These are phyloP conservation scores for Elsinoe fawcettii DNA, from an alignment of 2,329 filamentous ascomycete species.

Conservation along the genomic window DNA sequence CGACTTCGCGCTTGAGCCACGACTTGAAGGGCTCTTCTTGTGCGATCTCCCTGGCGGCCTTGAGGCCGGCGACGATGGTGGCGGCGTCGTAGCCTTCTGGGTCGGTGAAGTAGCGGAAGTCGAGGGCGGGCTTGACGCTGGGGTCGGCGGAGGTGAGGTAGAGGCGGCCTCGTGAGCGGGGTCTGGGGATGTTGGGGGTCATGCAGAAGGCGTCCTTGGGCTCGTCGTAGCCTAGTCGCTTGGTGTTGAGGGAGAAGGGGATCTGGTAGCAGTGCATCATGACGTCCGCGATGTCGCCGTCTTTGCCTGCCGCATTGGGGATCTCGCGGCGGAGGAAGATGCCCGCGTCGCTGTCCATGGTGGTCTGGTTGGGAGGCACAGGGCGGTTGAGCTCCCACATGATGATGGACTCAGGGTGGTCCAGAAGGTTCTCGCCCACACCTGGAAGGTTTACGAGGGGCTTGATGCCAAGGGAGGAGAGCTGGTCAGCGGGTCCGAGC, in stretches of 20 bases:
- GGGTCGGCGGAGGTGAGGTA: slow-evolving; percentile 72
- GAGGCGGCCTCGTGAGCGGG: slow-evolving; percentile 67
- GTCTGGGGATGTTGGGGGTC: slow-evolving; percentile 83
- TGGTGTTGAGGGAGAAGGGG: slow-evolving; percentile 80
- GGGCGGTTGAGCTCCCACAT: slow-evolving; percentile 74
- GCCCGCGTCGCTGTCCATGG: slow-evolving; percentile 84
- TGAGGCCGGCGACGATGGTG: slow-evolving; percentile 69
- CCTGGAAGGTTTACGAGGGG: slow-evolving; percentile 54
- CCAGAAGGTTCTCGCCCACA: slow-evolving; percentile 56
- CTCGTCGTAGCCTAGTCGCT: slow-evolving; percentile 63
- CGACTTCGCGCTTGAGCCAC: slow-evolving; percentile 77
- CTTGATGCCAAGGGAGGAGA: slow-evolving; percentile 41
- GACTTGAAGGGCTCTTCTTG: slow-evolving; percentile 68
- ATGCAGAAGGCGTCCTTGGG: slow-evolving; percentile 80
- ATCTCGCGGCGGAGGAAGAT: slow-evolving; percentile 77
- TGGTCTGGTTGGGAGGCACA: slow-evolving; percentile 71
- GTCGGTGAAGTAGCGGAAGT: slow-evolving; percentile 87
- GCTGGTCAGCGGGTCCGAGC: slow-evolving; percentile 42
- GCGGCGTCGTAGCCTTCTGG: slow-evolving; percentile 77
- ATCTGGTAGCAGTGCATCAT: slow-evolving; percentile 99
- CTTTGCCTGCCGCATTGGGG: slow-evolving; percentile 58
- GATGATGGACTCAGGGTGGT: slow-evolving; percentile 60
- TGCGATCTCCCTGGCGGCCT: slow-evolving; percentile 68
- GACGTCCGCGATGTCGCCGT: slow-evolving; percentile 71
- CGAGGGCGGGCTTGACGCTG: slow-evolving; percentile 68